phyloP scores from a whole-genome alignment of 225 moss, liverwort and hornwort species.

The Ulota crispa region DNA sequence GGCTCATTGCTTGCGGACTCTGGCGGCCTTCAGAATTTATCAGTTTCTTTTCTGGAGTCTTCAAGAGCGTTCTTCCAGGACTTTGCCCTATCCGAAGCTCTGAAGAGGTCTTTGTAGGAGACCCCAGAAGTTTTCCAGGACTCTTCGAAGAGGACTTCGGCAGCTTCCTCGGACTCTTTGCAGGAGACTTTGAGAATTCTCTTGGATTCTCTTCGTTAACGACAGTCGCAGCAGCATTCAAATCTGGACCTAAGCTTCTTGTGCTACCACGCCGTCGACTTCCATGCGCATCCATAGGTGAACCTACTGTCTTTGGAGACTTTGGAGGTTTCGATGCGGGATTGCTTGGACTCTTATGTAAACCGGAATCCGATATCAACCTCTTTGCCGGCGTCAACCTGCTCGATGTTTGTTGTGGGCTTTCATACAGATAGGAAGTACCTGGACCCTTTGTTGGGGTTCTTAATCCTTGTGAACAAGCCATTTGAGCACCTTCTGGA shows the following conservation, averaged over 20 bases:
- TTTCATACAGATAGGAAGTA: conserved; percentile 23
- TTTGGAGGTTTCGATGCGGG: conserved; percentile 12
- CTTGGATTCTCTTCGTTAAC: conserved; percentile 32
- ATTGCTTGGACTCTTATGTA: conserved; percentile 36
- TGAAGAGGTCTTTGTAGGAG: conserved; percentile 29
- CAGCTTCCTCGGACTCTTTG: conserved; percentile 28
- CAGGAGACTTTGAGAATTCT: conserved; percentile 27
- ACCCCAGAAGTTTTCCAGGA: conserved; percentile 27
- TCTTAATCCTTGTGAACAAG: conserved; percentile 12
- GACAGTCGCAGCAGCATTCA: conserved; percentile 31
- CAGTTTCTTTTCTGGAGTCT: conserved; percentile 27
- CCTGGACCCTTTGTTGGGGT: conserved; percentile 33
- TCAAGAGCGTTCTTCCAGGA: conserved; percentile 35
- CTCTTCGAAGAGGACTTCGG: conserved; percentile 31
- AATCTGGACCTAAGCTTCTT: conserved; percentile 31
- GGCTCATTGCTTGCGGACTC: conserved; percentile 49
- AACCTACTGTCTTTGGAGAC: conserved; percentile 23
- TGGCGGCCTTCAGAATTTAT: conserved; percentile 25
- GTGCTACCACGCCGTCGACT: conserved; percentile 35
- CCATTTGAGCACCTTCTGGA: conserved; percentile 22
- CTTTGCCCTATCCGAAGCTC: conserved; percentile 23
- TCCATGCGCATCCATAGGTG: conserved; percentile 18
- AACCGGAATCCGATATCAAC: conserved; percentile 21
- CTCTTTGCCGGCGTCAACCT: conserved; percentile 44
- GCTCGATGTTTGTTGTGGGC: conserved; percentile 37